Evolutionary conservation across 441 rosid genomes (phyloP).

Genomic region (Euphorbia schlechtendalii): DNA sequence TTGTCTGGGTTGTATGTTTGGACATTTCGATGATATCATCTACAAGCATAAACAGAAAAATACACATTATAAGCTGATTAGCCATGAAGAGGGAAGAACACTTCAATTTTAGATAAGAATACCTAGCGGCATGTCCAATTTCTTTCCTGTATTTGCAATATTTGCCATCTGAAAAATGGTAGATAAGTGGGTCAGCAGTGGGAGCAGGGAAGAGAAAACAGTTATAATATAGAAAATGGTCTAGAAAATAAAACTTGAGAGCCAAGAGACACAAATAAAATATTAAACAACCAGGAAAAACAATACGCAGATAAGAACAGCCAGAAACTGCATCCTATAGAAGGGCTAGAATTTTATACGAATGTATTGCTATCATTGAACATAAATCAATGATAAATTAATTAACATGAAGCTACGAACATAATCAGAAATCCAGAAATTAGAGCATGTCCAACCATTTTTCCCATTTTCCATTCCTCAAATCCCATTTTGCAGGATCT

Average conservation of each 20-base stretch:
- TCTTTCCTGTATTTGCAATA: conserved; percentile 78
- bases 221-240: background rate
- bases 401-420: no score
- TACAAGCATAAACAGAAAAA: conserved; percentile 14
- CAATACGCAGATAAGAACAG: background rate
- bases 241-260: background rate
- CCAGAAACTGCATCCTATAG: background rate
- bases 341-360: background rate
- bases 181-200: background rate
- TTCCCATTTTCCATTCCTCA: no score
- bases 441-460: no score
- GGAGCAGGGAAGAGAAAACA: background rate
- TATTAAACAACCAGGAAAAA: background rate
- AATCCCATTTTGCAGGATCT: no score
- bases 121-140: conserved; percentile 90
- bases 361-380: background rate
- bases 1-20: conserved; percentile 40
- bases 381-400: background rate
- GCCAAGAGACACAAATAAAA: background rate
- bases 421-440: no score
- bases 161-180: conserved; percentile 49
- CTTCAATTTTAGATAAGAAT: background rate
- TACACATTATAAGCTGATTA: conserved; percentile 3
- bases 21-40: conserved; percentile 88
- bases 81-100: background rate